Base-by-base conservation (phyloP, 2,329 filamentous ascomycete genomes). In the Kalaharituber pfeilii region DNA sequence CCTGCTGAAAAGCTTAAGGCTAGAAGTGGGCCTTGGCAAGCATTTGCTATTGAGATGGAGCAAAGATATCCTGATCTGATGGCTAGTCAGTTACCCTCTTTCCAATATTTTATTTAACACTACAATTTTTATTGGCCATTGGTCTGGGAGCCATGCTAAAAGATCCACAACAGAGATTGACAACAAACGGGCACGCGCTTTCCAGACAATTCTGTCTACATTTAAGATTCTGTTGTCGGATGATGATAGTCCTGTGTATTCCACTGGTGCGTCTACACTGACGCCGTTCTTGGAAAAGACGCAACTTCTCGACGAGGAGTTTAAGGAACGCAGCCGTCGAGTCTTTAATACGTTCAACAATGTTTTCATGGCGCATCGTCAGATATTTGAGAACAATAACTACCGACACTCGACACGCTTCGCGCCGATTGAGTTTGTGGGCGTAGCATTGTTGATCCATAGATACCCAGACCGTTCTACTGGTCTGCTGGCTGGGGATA, bases 1-100 rank as follows among this genome's bases (percentile, higher is more conserved):
- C 63, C 66, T 7, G 71, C 71, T 0, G 72, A 74, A 58, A 73
- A 71, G 59, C 68, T 73, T 62, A 67, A 69, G 49, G 72, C 71
- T 20, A 67, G 67, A 50, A 69, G 66, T 0, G 71, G 71, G 0
- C 66, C 67, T 8, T 74, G 71, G 71, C 72, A 73, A 52, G 66
- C 65, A 7, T 67, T 72, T 18, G 68, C 69, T 0, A 68, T 65
- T 50, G 60, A 69, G 25, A 71, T 70, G 52, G 69, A 72, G 45
- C 64, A 67, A 1, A 68, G 72, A 44, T 74, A 72, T 54, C 57
- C 65, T 0, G 33, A 59, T 6, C 65, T 74, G 49, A 57, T 67
- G n/a, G 67, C 63, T 8, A 60, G 66, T 68, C 60, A 61, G 66
- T 62, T 50, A 45, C 24, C 42, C 42, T 22, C 5, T 20, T 18